Evolutionary conservation across 2,329 filamentous ascomycete genomes (phyloP), one percentile per base, ranked within the genome.

Genomic region (Lomentospora prolificans): DNA sequence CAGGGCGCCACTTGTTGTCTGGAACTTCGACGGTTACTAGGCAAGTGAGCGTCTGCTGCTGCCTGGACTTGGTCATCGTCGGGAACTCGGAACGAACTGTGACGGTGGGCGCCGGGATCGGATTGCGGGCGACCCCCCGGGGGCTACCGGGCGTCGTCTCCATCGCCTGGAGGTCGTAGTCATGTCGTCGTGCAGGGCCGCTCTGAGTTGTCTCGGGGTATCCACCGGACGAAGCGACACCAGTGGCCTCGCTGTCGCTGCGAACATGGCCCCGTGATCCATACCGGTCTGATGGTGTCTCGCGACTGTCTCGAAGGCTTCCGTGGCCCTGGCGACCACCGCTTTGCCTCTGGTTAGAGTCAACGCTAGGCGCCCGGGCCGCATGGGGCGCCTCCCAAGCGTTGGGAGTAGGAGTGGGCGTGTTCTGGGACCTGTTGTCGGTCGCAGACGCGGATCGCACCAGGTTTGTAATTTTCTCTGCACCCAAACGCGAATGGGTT

Each of bases 111-210:
- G 90, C 76, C 1, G 94, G 91, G 57, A 97, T 96, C 0, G 90
- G 90, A 62, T 95, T 96, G 63, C 86, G 88, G 8, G 84, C 79
- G 19, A 86, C 79, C 4, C 78, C 72, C 36, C 87, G 84, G 4
- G 90, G 87, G 69, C 84, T 90, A 60, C 82, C 81, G 17, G 95
- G 77, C 31, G 85, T 87, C 0, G 89, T 89, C 69, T 96, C 92
- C 89, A 96, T 96, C 3, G 91, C 90, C 68, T 97, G 92, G 14
- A 96, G 82, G 66, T 97, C 94, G 65, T 96, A 97, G 67, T 97
- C 92, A 66, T 96, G 90, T 56, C 87, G 86, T 63, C 91, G 82
- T 41, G 80, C 78, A 36, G 81, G 81, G 5, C 80, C 81, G 64
- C 82, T 86, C 62, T 89, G 84, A 14, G 84, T 83, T 2, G 85